Conservation (phyloP, 225 moss, liverwort and hornwort genomes). For the Pseudoscleropodium purum region DNA sequence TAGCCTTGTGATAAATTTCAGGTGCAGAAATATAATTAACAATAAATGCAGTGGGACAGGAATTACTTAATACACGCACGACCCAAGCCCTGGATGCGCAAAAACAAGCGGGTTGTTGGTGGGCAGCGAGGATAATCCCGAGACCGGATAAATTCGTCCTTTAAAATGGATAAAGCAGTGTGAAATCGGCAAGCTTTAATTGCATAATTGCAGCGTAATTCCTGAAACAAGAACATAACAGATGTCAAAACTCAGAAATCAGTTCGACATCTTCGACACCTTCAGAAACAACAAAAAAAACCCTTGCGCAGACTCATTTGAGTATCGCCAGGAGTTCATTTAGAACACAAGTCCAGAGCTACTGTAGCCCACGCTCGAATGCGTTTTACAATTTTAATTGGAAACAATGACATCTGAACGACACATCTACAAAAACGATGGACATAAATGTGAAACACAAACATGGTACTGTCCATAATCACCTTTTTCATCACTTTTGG, state of each 20-base stretch:
- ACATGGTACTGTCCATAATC: neutral
- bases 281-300: neutral
- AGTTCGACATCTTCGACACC: neutral
- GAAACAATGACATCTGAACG: neutral
- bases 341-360: neutral
- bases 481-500: neutral
- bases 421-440: neutral
- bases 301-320: neutral
- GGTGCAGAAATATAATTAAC: neutral
- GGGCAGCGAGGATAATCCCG: constrained; percentile 97
- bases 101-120: constrained; percentile 82
- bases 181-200: constrained; percentile 74
- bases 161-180: constrained; percentile 77
- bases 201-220: constrained; percentile 94
- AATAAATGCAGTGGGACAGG: neutral
- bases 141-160: constrained; percentile 91
- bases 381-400: neutral
- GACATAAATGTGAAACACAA: neutral
- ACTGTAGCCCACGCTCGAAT: neutral
- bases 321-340: neutral
- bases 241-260: neutral
- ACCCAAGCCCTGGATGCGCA: constrained; percentile 85
- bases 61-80: constrained; percentile 86
- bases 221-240: constrained; percentile 37
- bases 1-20: neutral